Base-by-base conservation (phyloP, 139 green algal genomes). In the Haematococcus lacustris region DNA sequence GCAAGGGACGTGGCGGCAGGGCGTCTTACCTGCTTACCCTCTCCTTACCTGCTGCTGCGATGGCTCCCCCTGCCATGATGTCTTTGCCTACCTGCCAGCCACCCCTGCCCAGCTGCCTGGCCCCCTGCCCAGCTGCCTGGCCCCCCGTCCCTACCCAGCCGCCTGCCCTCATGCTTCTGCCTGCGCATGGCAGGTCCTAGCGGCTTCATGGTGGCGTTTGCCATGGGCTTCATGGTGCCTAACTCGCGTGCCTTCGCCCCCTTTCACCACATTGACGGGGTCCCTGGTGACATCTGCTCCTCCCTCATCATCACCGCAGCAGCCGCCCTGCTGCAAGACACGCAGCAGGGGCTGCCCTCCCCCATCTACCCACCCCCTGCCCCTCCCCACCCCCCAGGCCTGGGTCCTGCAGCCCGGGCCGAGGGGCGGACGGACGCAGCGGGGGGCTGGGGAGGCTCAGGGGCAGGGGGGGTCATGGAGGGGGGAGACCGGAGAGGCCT, bases 261-360 rank as follows among this genome's bases (percentile, higher is more conserved):
- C 4, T 68, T 63, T n/a, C 73, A 79, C 51, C 62, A 82, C 21
- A 76, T 84, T 34, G 86, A 89, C 76, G 30, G 69, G 1, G 78
- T 91, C 30, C 86, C 86, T 23, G 83, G 76, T 26, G 86, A 91
- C 68, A 25, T 84, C 1, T 82, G 83, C 1, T 74, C 80, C 33
- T 84, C 78, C 2, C 66, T 78, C 2, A 79, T 84, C 3, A 57
- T 91, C n/a, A 76, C 57, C 3, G 76, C 78, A n/a, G 80, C 76
- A 3, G 84, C 81, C 21, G 71, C 71, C 0, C 34, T 78, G 37
- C 51, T 67, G 1, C 37, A 32, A 30, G 47, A 28, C 13, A 57
- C 47, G 21, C 47, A 13, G 47, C 47, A 57, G 21, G 13, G 47
- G 47, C 13, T 57, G 47, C 21, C 21, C 47, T 57, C 13, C 47